Evolutionary conservation across 352 stramenopile species (phyloP), one percentile per base, ranked within the genome.

Genomic region (Globisporangium solare): DNA sequence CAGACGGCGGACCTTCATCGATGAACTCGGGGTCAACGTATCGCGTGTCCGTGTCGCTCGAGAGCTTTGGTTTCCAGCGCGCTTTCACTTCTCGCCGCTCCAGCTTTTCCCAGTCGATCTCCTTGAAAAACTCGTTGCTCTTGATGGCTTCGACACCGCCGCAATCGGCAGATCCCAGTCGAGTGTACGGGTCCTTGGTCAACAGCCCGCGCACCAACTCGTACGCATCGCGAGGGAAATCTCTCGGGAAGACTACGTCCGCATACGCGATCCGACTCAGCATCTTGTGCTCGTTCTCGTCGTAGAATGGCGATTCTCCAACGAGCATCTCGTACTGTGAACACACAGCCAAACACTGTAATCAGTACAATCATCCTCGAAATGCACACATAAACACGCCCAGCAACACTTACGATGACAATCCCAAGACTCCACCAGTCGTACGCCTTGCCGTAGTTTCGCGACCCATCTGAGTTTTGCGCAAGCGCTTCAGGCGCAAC

Each of bases 21-120:
- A 89, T 94, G 54, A 95, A 95, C 58, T 92, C 83, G 0, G 86
- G 86, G 60, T 95, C 86, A 42, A 95, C 86, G 58, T 95, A 95
- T 70, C 83, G 70, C 48, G 86, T 95, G 60, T 95, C 86, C 3
- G 83, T 95, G 47, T 92, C 85, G 21, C 85, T 86, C 39, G 78
- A 80, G 42, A 95, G 76, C 63, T 91, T 91, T 11, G 85, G 85
- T 22, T 76, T 91, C 85, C 85, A 95, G 50, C 85, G 74, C 4
- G 85, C 85, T 14, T 83, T 84, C 3, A 92, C 67, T 66, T 95
- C 75, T 55, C 85, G 72, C 15, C 74, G 70, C 35, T 83, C 64
- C 8, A 95, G 62, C 39, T 79, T 81, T 13, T 86, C 72, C 85
- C 85, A 95, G 56, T 95, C 78, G 45, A 93, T 83, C 21, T 66